Percentiles rank a stretch among this genome's conserved stretches.
phyloP scores from a whole-genome alignment of 2,329 filamentous ascomycete species.

The Aspergillus sp. region DNA sequence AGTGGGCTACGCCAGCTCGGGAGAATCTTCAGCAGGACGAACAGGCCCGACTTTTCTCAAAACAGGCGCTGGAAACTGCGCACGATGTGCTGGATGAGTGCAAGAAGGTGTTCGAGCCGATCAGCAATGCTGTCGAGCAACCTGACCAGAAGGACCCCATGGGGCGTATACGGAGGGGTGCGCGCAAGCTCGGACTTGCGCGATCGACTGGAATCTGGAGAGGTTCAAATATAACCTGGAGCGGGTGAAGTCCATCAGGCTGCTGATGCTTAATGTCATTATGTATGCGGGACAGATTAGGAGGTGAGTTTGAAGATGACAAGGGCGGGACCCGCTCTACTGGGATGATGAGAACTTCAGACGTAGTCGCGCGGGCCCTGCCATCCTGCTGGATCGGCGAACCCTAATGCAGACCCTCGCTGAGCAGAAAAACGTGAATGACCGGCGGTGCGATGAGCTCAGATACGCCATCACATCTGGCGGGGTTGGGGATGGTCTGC shows the following conservation, averaged over 20 bases:
- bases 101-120: conserved; percentile 20
- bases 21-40: conserved; percentile 22
- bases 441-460: neutral
- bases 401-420: neutral
- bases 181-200: conserved; percentile 19
- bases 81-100: conserved; percentile 21
- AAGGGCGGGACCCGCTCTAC: too few relatives aligned
- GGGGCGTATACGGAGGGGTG: neutral
- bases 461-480: neutral
- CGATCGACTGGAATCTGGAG: too few relatives aligned
- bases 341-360: neutral
- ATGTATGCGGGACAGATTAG: conserved; percentile 27
- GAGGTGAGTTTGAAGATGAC: neutral
- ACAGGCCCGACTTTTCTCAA: conserved; percentile 16
- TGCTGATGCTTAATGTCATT: conserved; percentile 30
- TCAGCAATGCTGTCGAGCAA: conserved; percentile 3
- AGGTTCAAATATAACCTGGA: conserved; percentile 27
- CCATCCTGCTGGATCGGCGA: neutral
- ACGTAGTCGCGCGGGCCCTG: neutral
- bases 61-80: conserved; percentile 12
- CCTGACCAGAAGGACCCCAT: neutral
- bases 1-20: conserved; percentile 27
- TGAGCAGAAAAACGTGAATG: neutral
- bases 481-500: neutral
- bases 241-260: conserved; percentile 28